Evolutionary conservation across 345 rosid species (phyloP).

Genomic region (Citrus australasica): DNA sequence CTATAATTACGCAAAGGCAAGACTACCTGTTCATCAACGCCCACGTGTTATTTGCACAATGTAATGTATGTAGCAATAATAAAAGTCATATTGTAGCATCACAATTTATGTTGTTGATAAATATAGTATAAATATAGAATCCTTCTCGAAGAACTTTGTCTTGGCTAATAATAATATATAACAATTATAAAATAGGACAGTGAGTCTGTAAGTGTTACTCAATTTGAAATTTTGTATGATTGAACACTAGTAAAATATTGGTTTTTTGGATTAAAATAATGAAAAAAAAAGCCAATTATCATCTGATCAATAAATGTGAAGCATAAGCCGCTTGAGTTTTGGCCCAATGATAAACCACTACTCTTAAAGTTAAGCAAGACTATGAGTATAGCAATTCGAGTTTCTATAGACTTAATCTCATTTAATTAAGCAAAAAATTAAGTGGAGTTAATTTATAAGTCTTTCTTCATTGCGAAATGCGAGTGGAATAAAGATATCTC

Average conservation of each 20-base stretch:
- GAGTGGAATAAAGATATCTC: fast-evolving
- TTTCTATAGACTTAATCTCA: fast-evolving
- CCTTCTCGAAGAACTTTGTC: background rate
- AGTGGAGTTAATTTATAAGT: too few relatives aligned
- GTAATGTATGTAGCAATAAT: background rate
- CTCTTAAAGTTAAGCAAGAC: fast-evolving
- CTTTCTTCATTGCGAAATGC: too few relatives aligned
- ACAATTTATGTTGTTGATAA: background rate
- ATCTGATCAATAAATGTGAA: background rate
- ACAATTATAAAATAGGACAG: background rate
- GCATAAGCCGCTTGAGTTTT: too few relatives aligned
- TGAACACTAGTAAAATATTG: background rate
- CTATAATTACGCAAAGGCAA: background rate
- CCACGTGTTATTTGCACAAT: background rate
- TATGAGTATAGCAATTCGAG: fast-evolving
- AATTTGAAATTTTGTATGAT: background rate
- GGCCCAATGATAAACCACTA: fast-evolving
- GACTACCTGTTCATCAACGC: background rate
- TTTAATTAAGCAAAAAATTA: fast-evolving
- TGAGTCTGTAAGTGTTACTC: background rate
- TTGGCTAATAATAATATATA: too few relatives aligned
- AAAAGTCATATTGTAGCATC: too few relatives aligned
- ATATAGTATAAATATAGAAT: conserved; percentile 2
- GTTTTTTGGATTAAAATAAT: background rate
- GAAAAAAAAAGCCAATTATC: background rate